Evolutionary conservation across 768 basidiomycete species (phyloP).

Genomic region (Collybia nuda): DNA sequence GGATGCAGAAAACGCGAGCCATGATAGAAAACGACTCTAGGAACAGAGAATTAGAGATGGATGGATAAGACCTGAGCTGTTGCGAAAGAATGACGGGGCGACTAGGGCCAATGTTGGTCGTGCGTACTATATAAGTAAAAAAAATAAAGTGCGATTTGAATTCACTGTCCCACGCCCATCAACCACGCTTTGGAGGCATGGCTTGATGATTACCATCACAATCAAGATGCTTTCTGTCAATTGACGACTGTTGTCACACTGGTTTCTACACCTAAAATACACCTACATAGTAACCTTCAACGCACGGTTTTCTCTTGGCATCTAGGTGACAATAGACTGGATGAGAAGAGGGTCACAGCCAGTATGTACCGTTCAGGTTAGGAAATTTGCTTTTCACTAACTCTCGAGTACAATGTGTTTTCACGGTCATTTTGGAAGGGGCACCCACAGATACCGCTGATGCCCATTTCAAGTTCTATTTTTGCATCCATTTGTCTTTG

Average conservation of each 20-base stretch:
- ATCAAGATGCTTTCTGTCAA: not conserved
- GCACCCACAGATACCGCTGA: conserved; percentile 1
- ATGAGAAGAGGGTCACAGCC: too few species aligned
- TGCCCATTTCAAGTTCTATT: not conserved
- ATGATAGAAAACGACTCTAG: conserved; percentile 5
- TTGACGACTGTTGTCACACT: too few species aligned
- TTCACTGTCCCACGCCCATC: conserved; percentile 7
- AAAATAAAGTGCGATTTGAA: not conserved
- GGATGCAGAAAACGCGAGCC: conserved; percentile 48
- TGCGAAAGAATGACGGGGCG: not conserved
- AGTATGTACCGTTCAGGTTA: too few species aligned
- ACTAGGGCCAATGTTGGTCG: not conserved
- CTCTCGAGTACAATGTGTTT: too few species aligned
- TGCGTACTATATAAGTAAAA: not conserved
- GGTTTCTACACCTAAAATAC: too few species aligned
- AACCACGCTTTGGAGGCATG: not conserved
- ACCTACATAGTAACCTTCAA: too few species aligned
- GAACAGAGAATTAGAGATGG: conserved; percentile 1
- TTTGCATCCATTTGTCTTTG: too few species aligned
- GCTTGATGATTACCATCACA: not conserved
- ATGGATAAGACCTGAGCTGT: not conserved
- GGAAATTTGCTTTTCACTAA: too few species aligned
- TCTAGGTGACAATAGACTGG: not conserved
- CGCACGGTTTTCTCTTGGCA: too few species aligned
- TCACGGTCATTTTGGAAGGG: not conserved